Base-by-base conservation (phyloP, 1,139 yeast genomes). In the Suhomyces bolitotheri region DNA sequence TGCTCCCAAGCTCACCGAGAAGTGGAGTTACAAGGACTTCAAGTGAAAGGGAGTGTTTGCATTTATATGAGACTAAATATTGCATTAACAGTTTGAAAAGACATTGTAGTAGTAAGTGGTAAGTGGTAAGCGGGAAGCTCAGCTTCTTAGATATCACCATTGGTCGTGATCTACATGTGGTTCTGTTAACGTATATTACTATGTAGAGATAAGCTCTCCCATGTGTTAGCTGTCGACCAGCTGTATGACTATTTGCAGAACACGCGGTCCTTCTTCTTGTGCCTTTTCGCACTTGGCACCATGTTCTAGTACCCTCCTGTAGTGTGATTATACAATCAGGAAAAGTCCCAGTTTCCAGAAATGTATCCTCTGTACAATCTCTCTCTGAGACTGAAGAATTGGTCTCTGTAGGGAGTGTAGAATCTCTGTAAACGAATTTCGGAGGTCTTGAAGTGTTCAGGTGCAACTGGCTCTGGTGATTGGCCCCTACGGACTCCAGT, bases 21-120 rank as follows among this genome's bases (percentile, higher is more conserved):
- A 88, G 62, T 89, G 96, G 95, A 76, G 90, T 27, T 87, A 84
- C 64, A 90, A 89, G 66, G 95, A 89, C 64, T 84, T 85, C 54
- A 83, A 83, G 64, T 85, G 50, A 13, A 5, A 22, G 24, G 24
- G 11, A 9, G 7, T 10, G 11, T n/a, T 22, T 9, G 24, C 24
- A n/a, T 22, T 22, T 7, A n/a, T 22, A 22, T 21, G 13, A 10
- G 19, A 8, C 16, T 26, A 16, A 20, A 11, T 26, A 26, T 10
- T 26, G 16, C 16, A 26, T 26, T 26, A 21, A 26, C 27, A 14
- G n/a, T n/a, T n/a, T n/a, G n/a, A n/a, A n/a, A n/a, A n/a, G n/a
- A n/a, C n/a, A n/a, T n/a, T n/a, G 9, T 7, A 19, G 9, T 19
- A 19, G 21, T 7, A 9, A 9, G 21, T 19, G 21, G 7, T 19